Evolutionary conservation across 148 eudicot genomes (phyloP), one percentile per base, ranked within the genome.

Genomic region (Chenopodium quinoa): DNA sequence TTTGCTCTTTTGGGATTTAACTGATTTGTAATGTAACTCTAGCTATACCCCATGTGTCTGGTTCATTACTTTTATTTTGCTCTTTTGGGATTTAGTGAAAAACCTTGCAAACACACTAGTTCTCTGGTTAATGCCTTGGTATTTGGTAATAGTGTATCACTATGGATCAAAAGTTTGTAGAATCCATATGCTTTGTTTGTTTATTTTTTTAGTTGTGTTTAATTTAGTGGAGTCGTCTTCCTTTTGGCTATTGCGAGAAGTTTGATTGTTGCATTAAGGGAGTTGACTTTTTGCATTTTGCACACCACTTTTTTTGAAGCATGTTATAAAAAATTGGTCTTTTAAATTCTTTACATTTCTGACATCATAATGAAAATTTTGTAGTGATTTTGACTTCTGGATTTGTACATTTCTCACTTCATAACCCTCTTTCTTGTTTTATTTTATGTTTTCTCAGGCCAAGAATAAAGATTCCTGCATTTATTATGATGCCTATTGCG

Each of bases 401-500:
- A 40, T 40, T 40, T 27, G 71, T 34, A 34, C 37, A 32, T 32
- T 32, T 32, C 34, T 32, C 34, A 32, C 34, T 32, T 32, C 34
- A 32, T 32, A 32, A 17, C 52, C 56, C 48, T 44, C 44, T 74
- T 73, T 44, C 78, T 2, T 19, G 4, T 75, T 89, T 85, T 70
- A 84, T 88, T 73, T 79, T 66, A 48, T 80, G 82, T 85, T 82
- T 79, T 83, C 91, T 90, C 95, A 96, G 99, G 93, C 99, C 99
- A 84, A 88, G 84, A 73, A 97, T 94, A 52, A 97, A 92, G 85
- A 89, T 97, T 86, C 98, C 99, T 79, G 93, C 88, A 9, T 81
- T 66, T 86, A 85, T 94, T 50, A 84, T 97, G 86, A 92, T 97
- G 99, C 99, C 99, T 66, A 91, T 94, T 82, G 99, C 97, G 31